These are phyloP conservation scores for Chaetomium fimeti DNA, from an alignment of 495 filamentous ascomycete genomes.

Conservation along the genomic window DNA sequence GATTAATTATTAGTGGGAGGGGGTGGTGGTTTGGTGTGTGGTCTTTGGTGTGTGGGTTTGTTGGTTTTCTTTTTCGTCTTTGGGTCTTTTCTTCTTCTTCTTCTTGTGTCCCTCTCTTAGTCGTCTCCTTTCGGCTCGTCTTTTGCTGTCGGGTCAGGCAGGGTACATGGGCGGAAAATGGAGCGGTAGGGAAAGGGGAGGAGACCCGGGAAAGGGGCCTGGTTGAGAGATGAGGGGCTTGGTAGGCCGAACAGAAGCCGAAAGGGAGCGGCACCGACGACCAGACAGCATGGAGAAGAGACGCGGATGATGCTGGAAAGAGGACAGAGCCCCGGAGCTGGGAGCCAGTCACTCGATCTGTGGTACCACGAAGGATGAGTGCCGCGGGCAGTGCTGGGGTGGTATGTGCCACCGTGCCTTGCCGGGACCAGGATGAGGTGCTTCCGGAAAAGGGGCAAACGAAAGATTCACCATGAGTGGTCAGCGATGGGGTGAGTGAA, in stretches of 20 bases:
- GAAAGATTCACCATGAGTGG: background rate
- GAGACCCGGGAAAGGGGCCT: background rate
- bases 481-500: background rate
- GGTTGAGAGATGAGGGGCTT: background rate
- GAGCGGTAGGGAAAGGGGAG: background rate
- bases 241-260: background rate
- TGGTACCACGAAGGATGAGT: background rate
- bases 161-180: background rate
- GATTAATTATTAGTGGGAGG: constrained; percentile 17
- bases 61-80: background rate
- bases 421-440: background rate
- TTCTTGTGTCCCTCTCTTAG: background rate
- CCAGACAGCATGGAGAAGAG: background rate
- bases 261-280: background rate
- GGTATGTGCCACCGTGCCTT: constrained; percentile 1
- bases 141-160: background rate
- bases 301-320: background rate
- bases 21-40: background rate
- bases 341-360: background rate
- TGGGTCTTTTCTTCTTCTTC: background rate
- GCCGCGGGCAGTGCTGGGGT: background rate
- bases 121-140: background rate
- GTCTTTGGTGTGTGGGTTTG: background rate
- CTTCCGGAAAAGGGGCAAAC: constrained; percentile 2
- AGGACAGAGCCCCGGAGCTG: background rate